These are phyloP conservation scores for Onygenales sp. DNA, from an alignment of 2,329 filamentous ascomycete species.

Conservation along the genomic window DNA sequence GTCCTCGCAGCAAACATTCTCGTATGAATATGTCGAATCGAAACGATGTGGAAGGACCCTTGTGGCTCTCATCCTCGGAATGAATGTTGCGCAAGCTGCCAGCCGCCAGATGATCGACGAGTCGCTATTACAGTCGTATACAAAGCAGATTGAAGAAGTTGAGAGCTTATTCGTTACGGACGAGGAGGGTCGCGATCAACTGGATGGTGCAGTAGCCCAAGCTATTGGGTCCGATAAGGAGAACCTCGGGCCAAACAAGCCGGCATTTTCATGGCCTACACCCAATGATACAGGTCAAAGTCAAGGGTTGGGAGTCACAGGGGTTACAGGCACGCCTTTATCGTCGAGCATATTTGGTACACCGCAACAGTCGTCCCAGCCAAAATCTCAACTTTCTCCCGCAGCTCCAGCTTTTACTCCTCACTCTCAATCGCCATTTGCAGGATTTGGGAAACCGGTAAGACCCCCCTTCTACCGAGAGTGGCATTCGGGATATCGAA, in stretches of 20 bases:
- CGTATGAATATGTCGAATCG: constrained; percentile 45
- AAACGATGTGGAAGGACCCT: constrained; percentile 48
- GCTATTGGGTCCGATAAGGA: constrained; percentile 8
- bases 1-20: constrained; percentile 44
- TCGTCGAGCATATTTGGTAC: background rate
- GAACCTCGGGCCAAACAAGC: background rate
- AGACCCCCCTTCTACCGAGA: background rate
- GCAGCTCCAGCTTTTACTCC: constrained; percentile 9
- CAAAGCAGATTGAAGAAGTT: constrained; percentile 21
- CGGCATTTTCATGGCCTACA: background rate
- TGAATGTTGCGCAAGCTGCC: constrained; percentile 43
- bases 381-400: constrained; percentile 7
- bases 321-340: background rate
- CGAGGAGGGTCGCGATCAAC: constrained; percentile 21
- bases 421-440: constrained; percentile 1
- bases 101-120: constrained; percentile 41
- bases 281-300: background rate
- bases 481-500: background rate
- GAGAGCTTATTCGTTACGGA: constrained; percentile 30
- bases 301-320: background rate
- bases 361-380: background rate
- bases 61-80: constrained; percentile 48
- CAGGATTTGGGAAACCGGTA: constrained; percentile 1
- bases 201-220: constrained; percentile 16
- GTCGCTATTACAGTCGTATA: constrained; percentile 22